A percentile compares a stretch with the other conserved stretches of the same genome.
These are phyloP conservation scores for Fusarium sp. DNA, from an alignment of 2,329 filamentous ascomycete genomes.

Conservation along the genomic window DNA sequence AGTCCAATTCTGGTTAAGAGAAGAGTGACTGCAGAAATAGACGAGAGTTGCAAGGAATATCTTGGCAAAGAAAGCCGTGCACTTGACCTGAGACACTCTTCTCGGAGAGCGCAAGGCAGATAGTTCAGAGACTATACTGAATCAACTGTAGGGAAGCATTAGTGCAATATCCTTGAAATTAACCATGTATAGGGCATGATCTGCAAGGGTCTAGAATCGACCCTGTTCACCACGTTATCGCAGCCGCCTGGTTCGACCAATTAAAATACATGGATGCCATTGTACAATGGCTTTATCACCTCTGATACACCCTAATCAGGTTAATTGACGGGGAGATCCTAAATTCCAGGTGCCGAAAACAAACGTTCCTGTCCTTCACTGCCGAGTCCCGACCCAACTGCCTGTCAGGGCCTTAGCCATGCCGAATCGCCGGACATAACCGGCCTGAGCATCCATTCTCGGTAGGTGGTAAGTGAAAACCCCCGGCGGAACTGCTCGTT, in stretches of 20 bases:
- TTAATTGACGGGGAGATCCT: constrained; percentile 2
- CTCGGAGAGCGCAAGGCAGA: too few species aligned
- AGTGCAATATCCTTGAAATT: not conserved
- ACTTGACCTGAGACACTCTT: too few species aligned
- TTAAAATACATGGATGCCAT: not conserved
- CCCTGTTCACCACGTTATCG: constrained; percentile 28
- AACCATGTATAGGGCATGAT: constrained; percentile 22
- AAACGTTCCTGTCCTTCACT: constrained; percentile 13
- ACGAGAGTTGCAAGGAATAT: too few species aligned
- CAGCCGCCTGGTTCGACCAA: constrained; percentile 12
- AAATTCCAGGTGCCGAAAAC: not conserved
- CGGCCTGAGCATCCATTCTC: constrained; percentile 23
- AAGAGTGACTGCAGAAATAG: too few species aligned
- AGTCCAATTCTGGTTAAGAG: too few species aligned
- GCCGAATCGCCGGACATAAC: constrained; percentile 29
- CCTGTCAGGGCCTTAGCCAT: constrained; percentile 28
- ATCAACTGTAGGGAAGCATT: too few species aligned
- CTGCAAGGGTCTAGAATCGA: constrained; percentile 26
- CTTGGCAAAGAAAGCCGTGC: too few species aligned
- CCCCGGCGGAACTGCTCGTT: constrained; percentile 6
- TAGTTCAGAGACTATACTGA: too few species aligned
- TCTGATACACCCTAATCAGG: not conserved
- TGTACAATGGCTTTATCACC: too few species aligned
- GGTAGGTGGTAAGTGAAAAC: constrained; percentile 15
- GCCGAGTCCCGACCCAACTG: constrained; percentile 29